phyloP scores from a whole-genome alignment of 306 rosid species.

The Cucurbita argyrosperma region DNA sequence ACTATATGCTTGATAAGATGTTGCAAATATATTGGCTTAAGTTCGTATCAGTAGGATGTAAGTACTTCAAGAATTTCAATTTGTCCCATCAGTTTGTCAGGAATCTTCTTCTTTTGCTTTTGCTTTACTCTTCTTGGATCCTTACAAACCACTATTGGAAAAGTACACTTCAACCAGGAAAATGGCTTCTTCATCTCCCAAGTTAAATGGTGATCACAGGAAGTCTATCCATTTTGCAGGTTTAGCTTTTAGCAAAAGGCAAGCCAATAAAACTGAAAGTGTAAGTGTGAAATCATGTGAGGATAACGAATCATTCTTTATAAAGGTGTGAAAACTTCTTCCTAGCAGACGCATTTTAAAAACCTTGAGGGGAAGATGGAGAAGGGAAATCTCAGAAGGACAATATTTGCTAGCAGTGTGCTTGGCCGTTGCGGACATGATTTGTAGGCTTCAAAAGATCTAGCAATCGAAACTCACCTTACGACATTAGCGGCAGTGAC shows the following conservation, averaged over 20 bases:
- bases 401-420: too few relatives aligned
- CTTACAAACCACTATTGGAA: not conserved
- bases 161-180: not conserved
- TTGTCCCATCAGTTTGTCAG: not conserved
- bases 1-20: not conserved
- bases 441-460: not conserved
- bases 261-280: not conserved
- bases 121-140: not conserved
- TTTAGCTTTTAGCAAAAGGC: not conserved
- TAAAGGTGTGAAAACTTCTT: too few relatives aligned
- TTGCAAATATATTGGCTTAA: not conserved
- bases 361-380: too few relatives aligned
- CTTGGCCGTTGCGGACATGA: not conserved
- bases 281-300: too few relatives aligned
- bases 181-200: not conserved
- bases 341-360: too few relatives aligned
- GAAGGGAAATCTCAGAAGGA: too few relatives aligned
- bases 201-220: not conserved
- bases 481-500: constrained; percentile 13
- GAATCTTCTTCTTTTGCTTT: not conserved
- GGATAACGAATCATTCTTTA: too few relatives aligned
- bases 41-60: not conserved
- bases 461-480: constrained; percentile 23
- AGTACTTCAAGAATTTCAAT: constrained; percentile 1
- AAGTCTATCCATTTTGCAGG: not conserved